Evolutionary conservation across 2,329 filamentous ascomycete species (phyloP), one percentile per base, ranked within the genome.

Genomic region (Pseudogymnoascus sp.): DNA sequence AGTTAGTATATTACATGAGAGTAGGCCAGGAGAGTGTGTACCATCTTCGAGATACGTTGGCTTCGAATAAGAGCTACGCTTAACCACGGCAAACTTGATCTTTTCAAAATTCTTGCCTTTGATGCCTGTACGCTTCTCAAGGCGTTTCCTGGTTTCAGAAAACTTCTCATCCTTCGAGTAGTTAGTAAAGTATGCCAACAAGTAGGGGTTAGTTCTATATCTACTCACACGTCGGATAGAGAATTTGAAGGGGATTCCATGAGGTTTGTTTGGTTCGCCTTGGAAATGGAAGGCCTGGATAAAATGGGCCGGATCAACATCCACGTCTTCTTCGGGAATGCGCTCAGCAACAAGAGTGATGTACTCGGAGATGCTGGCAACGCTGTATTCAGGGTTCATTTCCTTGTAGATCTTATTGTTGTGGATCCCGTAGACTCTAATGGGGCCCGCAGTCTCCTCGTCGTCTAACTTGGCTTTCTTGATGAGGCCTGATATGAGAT

Each of bases 71-170:
- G 84, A 81, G 68, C 76, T 68, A 72, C 89, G 81, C 73, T 86
- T 80, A 59, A 97, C 83, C 33, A 96, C 76, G 5, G 92, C 89
- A 78, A 99, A 97, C 75, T 95, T 97, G 75, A 99, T 94, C 80
- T 97, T 97, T 75, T 99, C 93, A 68, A 99, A 92, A 66, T 91
- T 91, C 80, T 99, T 99, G 74, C 94, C 95, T 76, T 97, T 97
- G 76, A 99, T 87, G 26, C 92, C 92, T 0, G 90, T 96, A 63
- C 93, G 83, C 74, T 92, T 93, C 68, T 94, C 92, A 3, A 99
- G 79, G n/a, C 94, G 86, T 76, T 96, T 91, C 78, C 93, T 97
- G 44, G 92, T 97, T 35, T 97, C 90, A 63, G 85, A 86, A 75
- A 99, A 97, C 39, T 81, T 80, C 74, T 99, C 94, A 60, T 86